Evolutionary conservation across 768 basidiomycete genomes (phyloP), one percentile per base, ranked within the genome.

Genomic region (Russula sp.): DNA sequence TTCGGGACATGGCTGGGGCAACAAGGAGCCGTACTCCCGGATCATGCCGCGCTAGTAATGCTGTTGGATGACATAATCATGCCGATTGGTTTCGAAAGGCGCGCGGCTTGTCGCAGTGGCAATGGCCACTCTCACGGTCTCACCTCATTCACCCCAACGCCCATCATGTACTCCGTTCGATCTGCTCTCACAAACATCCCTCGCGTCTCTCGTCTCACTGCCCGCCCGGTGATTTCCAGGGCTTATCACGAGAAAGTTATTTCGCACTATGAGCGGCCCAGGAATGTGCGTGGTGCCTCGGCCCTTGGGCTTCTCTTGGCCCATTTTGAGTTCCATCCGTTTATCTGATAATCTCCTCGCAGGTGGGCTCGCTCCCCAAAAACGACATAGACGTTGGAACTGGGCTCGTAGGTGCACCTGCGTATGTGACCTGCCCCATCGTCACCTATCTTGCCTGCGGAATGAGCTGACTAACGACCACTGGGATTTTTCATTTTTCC

Each of bases 331-430:
- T 69, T 65, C 64, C 60, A 60, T 42, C 25, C 51, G 65, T 79
- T 68, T 81, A 82, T 82, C 85, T 86, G 84, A 87, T 86, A 83
- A 76, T 69, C 71, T 65, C 29, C 67, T 11, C 61, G 1, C 67
- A 99, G 96, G 96, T 99, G 34, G 97, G 97, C 65, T 96, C 93
- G 58, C 83, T 99, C 68, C 90, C 92, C 69, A 98, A 98, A 77
- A 82, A 79, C 67, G 95, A 98, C 73, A 63, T 81, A 22, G 87
- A 97, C 74, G 96, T 99, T 56, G 97, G 97, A 32, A 98, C 95
- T 47, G 97, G 97, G 36, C 90, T 99, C 53, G 97, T 99, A 45
- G 97, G 97, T 50, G 95, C 94, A 57, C 94, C 94, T 76, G 93
- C 91, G 92, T 93, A 77, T 69, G 90, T 83, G 14, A 2, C 13